phyloP scores from a whole-genome alignment of 306 rosid species.

The Leucaena leucocephala region DNA sequence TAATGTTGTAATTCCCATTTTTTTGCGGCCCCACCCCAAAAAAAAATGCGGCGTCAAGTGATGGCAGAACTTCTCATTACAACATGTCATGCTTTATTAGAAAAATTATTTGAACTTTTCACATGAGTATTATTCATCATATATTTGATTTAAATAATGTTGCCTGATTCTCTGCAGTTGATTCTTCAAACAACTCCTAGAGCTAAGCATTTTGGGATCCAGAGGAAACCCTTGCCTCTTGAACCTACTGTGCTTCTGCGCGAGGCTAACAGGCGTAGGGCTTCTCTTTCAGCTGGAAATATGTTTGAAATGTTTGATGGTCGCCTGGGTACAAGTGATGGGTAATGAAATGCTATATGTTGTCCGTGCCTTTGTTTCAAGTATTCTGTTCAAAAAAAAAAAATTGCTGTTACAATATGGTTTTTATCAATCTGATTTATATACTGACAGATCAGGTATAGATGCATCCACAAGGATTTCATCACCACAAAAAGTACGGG shows the following conservation, averaged over 20 bases:
- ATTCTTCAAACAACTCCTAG: constrained; percentile 78
- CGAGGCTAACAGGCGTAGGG: constrained; percentile 96
- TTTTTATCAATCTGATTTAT: constrained; percentile 46
- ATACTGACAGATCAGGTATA: constrained; percentile 81
- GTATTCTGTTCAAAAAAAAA: constrained; percentile 10
- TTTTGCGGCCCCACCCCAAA: no score
- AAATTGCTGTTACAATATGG: constrained; percentile 35
- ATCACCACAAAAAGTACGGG: constrained; percentile 60
- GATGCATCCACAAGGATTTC: constrained; percentile 65
- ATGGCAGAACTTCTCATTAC: background rate
- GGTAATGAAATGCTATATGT: constrained; percentile 59
- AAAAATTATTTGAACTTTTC: constrained; percentile 23
- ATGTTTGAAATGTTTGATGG: constrained; percentile 73
- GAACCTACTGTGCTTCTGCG: constrained; percentile 92
- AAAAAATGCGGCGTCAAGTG: background rate
- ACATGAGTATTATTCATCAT: constrained; percentile 17
- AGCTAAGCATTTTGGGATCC: constrained; percentile 80
- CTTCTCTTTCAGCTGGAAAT: constrained; percentile 96
- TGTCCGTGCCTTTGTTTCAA: constrained; percentile 29
- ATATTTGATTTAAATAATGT: constrained; percentile 19
- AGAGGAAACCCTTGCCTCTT: constrained; percentile 88
- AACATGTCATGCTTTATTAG: background rate
- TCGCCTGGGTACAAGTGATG: constrained; percentile 59
- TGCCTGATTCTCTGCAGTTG: constrained; percentile 52
- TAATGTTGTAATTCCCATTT: no score